Evolutionary conservation across 495 filamentous ascomycete genomes (phyloP), one percentile per base, ranked within the genome.

Genomic region (Achaetomiella virescens): DNA sequence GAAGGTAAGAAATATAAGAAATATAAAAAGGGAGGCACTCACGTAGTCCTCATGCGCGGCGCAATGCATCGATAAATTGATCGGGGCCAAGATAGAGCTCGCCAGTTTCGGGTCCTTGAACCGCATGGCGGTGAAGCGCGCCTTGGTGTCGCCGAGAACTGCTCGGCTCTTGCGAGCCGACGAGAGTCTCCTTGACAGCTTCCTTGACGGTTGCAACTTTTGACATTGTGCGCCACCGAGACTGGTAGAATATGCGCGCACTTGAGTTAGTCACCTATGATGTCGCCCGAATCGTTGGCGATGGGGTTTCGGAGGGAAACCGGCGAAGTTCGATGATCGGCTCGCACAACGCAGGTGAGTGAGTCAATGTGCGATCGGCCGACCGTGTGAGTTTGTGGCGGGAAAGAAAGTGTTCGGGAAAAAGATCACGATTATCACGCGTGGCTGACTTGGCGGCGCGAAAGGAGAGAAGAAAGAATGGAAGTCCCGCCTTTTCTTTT

Each of bases 11-110:
- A 31, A 9, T 31, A 31, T 5, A 9, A 31, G 27, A 31, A 31
- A 31, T 5, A 31, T 5, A 31, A 31, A 31, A 31, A 9, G 9
- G 9, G 9, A 31, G 27, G 56, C 37, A 78, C 88, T 79, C 70
- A 97, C 91, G 73, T 93, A 97, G 78, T 97, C 89, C 67, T 96
- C 90, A 27, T 81, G 75, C 24, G 81, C 0, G 93, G 95, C 54
- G 91, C 92, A 73, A 98, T 84, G 9, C 93, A 58, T 89, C 78
- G 53, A 97, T 81, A 64, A 98, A 98, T 63, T 92, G 83, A 9
- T 92, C 84, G 54, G 86, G 81, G 40, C 76, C 83, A 84, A 98
- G 88, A 63, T 79, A 90, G 45, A 80, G 69, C 63, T 96, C 89
- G 41, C 88, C 93, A 10, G 83, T 81, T 57, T 79, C 75, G 48